Evolutionary conservation across 192 early-diverging fungal genomes (phyloP), one percentile per base, ranked within the genome.

Genomic region (Coemansia javaensis): DNA sequence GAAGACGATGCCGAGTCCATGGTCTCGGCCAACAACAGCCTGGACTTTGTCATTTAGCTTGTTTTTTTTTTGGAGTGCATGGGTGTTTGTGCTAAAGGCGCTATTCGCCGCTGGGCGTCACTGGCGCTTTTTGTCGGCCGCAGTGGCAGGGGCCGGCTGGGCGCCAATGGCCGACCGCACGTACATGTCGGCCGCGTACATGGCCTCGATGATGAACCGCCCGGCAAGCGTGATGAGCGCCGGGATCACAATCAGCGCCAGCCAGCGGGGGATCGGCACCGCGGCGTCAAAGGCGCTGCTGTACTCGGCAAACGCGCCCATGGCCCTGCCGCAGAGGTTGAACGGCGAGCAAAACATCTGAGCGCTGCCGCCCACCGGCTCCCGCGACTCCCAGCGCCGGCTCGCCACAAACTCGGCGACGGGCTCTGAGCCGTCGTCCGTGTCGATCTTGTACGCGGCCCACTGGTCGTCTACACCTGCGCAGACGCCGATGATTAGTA

Each of bases 241-340:
- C 13, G 69, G 69, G 4, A 73, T 36, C 23, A 73, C 24, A 14
- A 73, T 50, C n/a, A 65, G 9, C 7, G 69, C 69, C 10, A 73
- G 69, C 69, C 69, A 73, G 16, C 35, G 60, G 7, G 69, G 69
- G 36, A 73, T 44, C 9, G 69, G 69, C 16, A 73, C 37, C 7
- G 30, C 32, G 28, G 28, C 36, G 9, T 73, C 69, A 6, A 61
- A n/a, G 0, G 36, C 41, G 40, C 41, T 46, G 45, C 57, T 50
- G n/a, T 47, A 45, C 10, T 73, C 69, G 8, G 69, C 69, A 42
- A 73, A 40, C 7, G 27, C 18, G 0, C 40, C 69, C n/a, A 73
- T 28, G 14, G 34, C 9, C 40, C 38, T 46, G 40, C 69, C 69
- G 27, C 69, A 73, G 14, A 60, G 16, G 14, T 73, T 73, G 31